These are phyloP conservation scores for Ophiostoma piceae DNA, from an alignment of 2,329 filamentous ascomycete species.

Conservation along the genomic window DNA sequence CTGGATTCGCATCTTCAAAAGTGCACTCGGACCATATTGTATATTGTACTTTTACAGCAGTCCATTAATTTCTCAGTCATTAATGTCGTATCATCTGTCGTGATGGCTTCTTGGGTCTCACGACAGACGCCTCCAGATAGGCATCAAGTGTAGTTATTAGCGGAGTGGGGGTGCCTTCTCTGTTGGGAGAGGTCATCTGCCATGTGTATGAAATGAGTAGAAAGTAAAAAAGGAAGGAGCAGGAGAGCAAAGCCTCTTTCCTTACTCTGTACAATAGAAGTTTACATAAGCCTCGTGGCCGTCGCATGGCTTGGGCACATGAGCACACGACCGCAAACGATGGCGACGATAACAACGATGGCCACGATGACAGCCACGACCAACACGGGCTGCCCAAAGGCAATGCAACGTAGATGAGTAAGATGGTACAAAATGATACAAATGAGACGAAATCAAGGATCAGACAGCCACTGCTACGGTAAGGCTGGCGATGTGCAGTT, in stretches of 20 bases:
- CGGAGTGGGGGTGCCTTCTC: not conserved
- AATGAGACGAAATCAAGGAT: not conserved
- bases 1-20: not conserved
- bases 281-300: not conserved
- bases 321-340: not conserved
- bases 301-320: not conserved
- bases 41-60: too few species aligned
- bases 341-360: not conserved
- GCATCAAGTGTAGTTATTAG: not conserved
- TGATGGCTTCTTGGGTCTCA: constrained; percentile 6
- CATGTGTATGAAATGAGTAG: too few species aligned
- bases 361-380: not conserved
- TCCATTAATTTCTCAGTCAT: not conserved
- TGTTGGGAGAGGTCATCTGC: not conserved
- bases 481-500: not conserved
- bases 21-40: too few species aligned
- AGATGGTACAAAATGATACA: not conserved
- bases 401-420: not conserved
- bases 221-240: not conserved
- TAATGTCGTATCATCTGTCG: constrained; percentile 10
- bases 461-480: not conserved
- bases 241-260: not conserved
- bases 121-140: constrained; percentile 8
- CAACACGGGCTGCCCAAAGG: not conserved
- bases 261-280: not conserved